Evolutionary conservation across 2,329 filamentous ascomycete genomes (phyloP), one percentile per base, ranked within the genome.

Genomic region (Arachnomyces sp.): DNA sequence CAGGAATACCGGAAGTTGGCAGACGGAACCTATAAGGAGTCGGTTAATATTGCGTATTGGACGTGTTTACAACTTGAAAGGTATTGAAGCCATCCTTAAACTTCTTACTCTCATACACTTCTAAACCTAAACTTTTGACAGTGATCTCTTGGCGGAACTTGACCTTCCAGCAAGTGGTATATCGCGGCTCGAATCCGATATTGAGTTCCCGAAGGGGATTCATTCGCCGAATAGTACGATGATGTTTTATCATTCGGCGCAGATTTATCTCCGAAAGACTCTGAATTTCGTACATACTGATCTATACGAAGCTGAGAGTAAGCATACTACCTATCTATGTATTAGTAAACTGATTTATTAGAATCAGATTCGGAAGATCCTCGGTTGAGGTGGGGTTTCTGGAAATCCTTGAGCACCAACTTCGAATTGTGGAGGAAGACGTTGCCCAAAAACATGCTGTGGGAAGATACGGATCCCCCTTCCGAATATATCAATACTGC

Each of bases 41-140:
- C 82, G 42, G 70, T 82, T 28, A 70, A 82, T 11, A 74, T 93
- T 51, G 82, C 86, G 0, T 95, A 89, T 54, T 96, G 90, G 90
- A 92, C 89, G 6, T 94, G 86, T 57, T 67, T 95, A 46, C 90
- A 96, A 56, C 72, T 96, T 8, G 90, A 96, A 63, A 94, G 82
- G 82, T 86, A 61, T 39, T 28, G n/a, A n/a, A n/a, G n/a, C n/a
- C n/a, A n/a, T n/a, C n/a, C n/a, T n/a, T n/a, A 8, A 18, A 36
- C 25, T 13, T 4, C 25, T n/a, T 16, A n/a, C 13, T 15, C 15
- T 28, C 5, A 8, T 37, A 28, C 13, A 11, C 9, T 37, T 32
- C 8, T 36, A 36, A 43, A 38, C 40, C 9, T n/a, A n/a, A n/a
- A n/a, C n/a, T n/a, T 3, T 11, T 18, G 34, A n/a, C 42, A 88